Percentiles rank a stretch among this genome's conserved stretches.
These are phyloP conservation scores for Populus hybrid DNA, from an alignment of 441 rosid genomes.

Conservation along the genomic window DNA sequence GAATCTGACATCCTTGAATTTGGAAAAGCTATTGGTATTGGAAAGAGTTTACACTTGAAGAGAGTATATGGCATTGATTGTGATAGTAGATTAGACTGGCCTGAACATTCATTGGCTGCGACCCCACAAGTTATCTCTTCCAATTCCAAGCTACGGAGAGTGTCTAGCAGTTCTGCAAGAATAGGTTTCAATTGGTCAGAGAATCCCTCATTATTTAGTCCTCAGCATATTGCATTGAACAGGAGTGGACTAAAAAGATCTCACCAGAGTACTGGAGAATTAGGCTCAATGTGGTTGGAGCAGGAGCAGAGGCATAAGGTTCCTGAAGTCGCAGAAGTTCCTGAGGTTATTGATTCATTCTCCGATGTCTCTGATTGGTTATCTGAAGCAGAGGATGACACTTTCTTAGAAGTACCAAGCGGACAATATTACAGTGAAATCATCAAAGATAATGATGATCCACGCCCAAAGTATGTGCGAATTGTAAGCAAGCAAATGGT, in stretches of 20 bases:
- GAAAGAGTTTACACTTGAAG: constrained; percentile 37
- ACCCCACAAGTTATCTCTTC: constrained; percentile 57
- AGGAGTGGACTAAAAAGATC: constrained; percentile 57
- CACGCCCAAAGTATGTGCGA: constrained; percentile 56
- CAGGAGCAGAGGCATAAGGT: constrained; percentile 37
- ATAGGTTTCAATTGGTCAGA: constrained; percentile 52
- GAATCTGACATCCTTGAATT: constrained; percentile 27
- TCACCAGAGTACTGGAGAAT: constrained; percentile 62
- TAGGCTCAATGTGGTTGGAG: constrained; percentile 41
- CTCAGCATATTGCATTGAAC: constrained; percentile 32
- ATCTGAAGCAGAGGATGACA: constrained; percentile 53
- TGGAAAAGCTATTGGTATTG: constrained; percentile 21
- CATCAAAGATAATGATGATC: constrained; percentile 17
- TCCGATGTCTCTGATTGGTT: constrained; percentile 35
- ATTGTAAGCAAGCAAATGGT: constrained; percentile 99
- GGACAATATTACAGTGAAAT: constrained; percentile 21
- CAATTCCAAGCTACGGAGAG: constrained; percentile 55
- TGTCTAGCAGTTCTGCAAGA: constrained; percentile 68
- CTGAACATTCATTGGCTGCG: constrained; percentile 73
- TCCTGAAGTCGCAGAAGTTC: constrained; percentile 15
- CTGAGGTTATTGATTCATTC: constrained; percentile 35
- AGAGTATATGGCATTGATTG: constrained; percentile 47
- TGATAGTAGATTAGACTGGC: constrained; percentile 67
- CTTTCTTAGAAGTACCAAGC: constrained; percentile 29
- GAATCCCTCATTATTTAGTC: constrained; percentile 31